phyloP scores from a whole-genome alignment of 2,329 filamentous ascomycete species.

The Monilinia fructigena region DNA sequence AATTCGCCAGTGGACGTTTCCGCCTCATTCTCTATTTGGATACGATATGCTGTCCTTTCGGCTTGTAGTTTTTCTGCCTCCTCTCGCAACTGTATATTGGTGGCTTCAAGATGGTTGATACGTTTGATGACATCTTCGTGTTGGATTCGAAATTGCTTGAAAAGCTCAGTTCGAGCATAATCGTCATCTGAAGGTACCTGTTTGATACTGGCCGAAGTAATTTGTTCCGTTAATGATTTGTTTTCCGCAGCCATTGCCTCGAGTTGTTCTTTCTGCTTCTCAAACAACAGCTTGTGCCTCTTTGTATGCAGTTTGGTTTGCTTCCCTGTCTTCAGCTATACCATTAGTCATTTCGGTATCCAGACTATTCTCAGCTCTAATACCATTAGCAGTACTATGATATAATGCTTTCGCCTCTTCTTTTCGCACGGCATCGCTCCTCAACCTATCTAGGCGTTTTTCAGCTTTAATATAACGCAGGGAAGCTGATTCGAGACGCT shows the following conservation, averaged over 20 bases:
- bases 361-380: slow-evolving; percentile 47
- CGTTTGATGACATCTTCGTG: slow-evolving; percentile 91
- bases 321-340: slow-evolving; percentile 56
- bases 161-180: slow-evolving; percentile 87
- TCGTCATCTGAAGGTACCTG: slow-evolving; percentile 85
- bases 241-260: slow-evolving; percentile 77
- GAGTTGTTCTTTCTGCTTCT: slow-evolving; percentile 86
- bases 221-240: slow-evolving; percentile 70
- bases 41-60: slow-evolving; percentile 79
- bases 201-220: slow-evolving; percentile 68
- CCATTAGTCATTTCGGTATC: slow-evolving; percentile 48
- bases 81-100: slow-evolving; percentile 79
- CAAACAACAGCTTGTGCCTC: slow-evolving; percentile 71
- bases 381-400: slow-evolving; percentile 41
- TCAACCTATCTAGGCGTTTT: slow-evolving; percentile 86
- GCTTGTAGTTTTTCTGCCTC: slow-evolving; percentile 82
- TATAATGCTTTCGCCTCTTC: slow-evolving; percentile 85
- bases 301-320: slow-evolving; percentile 72
- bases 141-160: slow-evolving; percentile 86
- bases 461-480: slow-evolving; percentile 93
- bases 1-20: slow-evolving; percentile 71
- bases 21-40: slow-evolving; percentile 77
- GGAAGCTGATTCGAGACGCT: slow-evolving; percentile 84
- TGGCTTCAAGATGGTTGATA: slow-evolving; percentile 87
- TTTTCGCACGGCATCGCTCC: slow-evolving; percentile 86